Conservation (phyloP, 148 eudicot genomes). For the Rhododendron henanense region DNA sequence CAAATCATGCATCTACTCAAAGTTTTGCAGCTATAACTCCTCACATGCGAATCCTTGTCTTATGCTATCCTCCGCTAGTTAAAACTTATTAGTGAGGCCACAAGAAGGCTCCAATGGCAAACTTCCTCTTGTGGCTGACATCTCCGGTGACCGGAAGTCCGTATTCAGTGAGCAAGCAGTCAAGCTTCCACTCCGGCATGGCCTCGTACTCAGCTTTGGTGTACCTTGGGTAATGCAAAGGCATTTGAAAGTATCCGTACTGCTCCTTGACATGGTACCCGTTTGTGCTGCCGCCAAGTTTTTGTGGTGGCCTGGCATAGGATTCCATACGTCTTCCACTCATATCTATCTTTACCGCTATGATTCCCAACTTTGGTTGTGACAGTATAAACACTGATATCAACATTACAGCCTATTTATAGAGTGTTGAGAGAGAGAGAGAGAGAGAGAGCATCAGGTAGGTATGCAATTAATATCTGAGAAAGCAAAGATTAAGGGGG, state of each 20-base stretch:
- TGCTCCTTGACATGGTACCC: constrained; percentile 12
- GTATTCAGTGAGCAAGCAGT: constrained; percentile 28
- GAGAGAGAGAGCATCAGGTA: not conserved
- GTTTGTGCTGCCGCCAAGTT: not conserved
- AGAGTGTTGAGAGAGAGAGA: not conserved
- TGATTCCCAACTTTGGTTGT: not conserved
- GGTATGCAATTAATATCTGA: not conserved
- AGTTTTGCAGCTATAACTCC: not conserved
- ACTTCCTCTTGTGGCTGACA: constrained; percentile 36
- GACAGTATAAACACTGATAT: not conserved
- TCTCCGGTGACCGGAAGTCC: constrained; percentile 36
- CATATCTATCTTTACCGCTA: not conserved
- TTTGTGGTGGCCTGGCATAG: constrained; percentile 6
- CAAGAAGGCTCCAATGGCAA: constrained; percentile 48
- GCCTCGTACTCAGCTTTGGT: constrained; percentile 31
- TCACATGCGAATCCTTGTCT: not conserved
- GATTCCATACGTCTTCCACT: constrained; percentile 24
- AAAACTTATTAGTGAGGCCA: constrained; percentile 16
- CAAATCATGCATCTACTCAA: not conserved
- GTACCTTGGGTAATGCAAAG: constrained; percentile 45
- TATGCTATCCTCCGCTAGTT: not conserved
- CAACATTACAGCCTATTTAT: constrained; percentile 6
- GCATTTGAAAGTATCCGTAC: constrained; percentile 40
- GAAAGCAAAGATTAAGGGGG: not conserved
- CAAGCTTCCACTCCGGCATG: constrained; percentile 51